Base-by-base conservation (phyloP, 116 monocot genomes). In the Iris pallida region DNA sequence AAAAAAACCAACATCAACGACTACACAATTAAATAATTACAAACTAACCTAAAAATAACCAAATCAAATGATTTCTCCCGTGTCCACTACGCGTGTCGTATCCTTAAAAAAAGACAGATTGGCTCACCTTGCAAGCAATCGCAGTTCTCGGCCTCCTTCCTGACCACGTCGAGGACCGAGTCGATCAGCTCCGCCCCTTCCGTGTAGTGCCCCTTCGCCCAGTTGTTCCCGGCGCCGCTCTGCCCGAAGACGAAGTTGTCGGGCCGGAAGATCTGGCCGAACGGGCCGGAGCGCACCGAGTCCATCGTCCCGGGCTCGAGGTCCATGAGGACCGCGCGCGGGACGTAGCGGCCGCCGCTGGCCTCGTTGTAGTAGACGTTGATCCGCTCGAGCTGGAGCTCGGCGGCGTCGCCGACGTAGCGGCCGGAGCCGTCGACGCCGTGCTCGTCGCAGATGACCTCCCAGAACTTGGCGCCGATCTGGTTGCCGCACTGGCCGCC, bases 361-460 rank as follows among this genome's bases (percentile, higher is more conserved):
- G 61, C 61, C 42, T 61, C 61, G 42, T 61, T 61, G 61, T 61
- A 61, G 41, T 61, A 61, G 41, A 61, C 61, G 14, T 61, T 61
- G 20, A 61, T 20, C 10, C 61, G 18, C 14, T 61, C 61, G 20
- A 61, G 40, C 61, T 61, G 61, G 20, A 61, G 61, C 5, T 61
- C 30, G 30, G 30, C 41, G 12, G 61, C 18, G 12, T 18, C 30
- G 3, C 61, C 61, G 3, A 40, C 30, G 30, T 30, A 61, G 12
- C 14, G 18, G 12, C 61, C 61, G 42, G 61, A 10, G 11, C 20
- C 20, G 40, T 61, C 61, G 61, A 61, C 30, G 8, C 61, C 61
- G 41, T 61, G 61, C 61, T 61, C 61, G 10, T 61, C 42, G 41
- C 61, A 61, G 8, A 61, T 40, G 2, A 61, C 61, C 30, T 61